phyloP scores from a whole-genome alignment of 108 stramenopile genomes.

The Pseudonitzschia multistriata region DNA sequence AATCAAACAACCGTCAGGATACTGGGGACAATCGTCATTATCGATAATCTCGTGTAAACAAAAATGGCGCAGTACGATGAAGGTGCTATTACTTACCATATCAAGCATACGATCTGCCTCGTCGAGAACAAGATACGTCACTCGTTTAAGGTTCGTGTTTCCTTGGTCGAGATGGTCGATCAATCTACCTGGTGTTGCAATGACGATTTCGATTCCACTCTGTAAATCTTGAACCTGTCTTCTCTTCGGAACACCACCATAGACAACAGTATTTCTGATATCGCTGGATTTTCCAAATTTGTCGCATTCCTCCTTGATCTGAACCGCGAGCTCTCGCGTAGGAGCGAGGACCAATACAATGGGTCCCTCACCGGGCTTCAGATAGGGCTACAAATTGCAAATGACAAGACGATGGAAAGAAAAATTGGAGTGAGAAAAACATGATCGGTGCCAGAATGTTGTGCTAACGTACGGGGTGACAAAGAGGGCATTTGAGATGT shows the following conservation, averaged over 20 bases:
- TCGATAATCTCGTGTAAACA: too few species aligned
- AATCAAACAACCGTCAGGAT: not conserved
- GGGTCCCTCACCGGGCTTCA: conserved; percentile 98
- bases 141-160: conserved; percentile 93
- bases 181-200: conserved; percentile 87
- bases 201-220: conserved; percentile 94
- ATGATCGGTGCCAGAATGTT: not conserved
- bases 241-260: conserved; percentile 96
- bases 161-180: conserved; percentile 97
- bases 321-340: conserved; percentile 98
- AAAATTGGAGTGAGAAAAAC: not conserved
- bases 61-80: too few species aligned
- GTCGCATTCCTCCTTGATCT: conserved; percentile 99
- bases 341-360: conserved; percentile 97
- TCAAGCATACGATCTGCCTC: conserved; percentile 95
- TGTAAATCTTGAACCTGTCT: conserved; percentile 74
- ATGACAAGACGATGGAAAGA: not conserved
- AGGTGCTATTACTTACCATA: conserved; percentile 68
- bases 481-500: not conserved
- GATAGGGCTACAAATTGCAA: conserved; percentile 87
- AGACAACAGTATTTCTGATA: conserved; percentile 98
- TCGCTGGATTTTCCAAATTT: conserved; percentile 93
- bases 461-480: not conserved
- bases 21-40: too few species aligned
- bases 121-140: conserved; percentile 97